These are phyloP conservation scores for Asterophora lycoperdoides DNA, from an alignment of 768 basidiomycete genomes.

Conservation along the genomic window DNA sequence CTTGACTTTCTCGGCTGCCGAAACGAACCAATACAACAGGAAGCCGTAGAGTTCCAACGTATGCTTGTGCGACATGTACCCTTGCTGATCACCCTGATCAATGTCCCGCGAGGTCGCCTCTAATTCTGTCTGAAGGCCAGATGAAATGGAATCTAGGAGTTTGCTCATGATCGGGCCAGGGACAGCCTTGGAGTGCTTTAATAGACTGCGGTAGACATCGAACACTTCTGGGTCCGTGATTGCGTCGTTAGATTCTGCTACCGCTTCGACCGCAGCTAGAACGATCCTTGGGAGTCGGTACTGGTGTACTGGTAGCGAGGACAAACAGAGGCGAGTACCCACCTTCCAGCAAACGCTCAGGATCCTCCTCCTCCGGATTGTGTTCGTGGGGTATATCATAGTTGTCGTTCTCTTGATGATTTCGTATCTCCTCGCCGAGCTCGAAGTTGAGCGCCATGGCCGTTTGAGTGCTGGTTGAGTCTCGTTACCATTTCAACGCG, in stretches of 20 bases:
- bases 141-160: constrained; percentile 80
- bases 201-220: constrained; percentile 75
- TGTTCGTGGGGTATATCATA: constrained; percentile 71
- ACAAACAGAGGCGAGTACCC: constrained; percentile 10
- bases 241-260: constrained; percentile 71
- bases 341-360: constrained; percentile 58
- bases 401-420: constrained; percentile 51
- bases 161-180: constrained; percentile 72
- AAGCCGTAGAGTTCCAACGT: constrained; percentile 92
- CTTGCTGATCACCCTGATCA: constrained; percentile 62
- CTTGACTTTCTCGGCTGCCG: constrained; percentile 74
- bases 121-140: constrained; percentile 67
- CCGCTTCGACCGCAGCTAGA: constrained; percentile 74
- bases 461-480: constrained; percentile 1
- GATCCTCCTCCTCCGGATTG: constrained; percentile 55
- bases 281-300: constrained; percentile 8
- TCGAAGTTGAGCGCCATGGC: constrained; percentile 53
- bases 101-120: constrained; percentile 69
- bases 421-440: constrained; percentile 73
- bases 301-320: neutral
- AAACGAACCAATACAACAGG: constrained; percentile 87
- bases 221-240: constrained; percentile 68
- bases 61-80: constrained; percentile 56
- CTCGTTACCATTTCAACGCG: constrained; percentile 6
- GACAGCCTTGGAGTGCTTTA: constrained; percentile 69